Evolutionary conservation across 2,329 filamentous ascomycete genomes (phyloP), one percentile per base, ranked within the genome.

Genomic region (Akanthomyces dipterigenus): DNA sequence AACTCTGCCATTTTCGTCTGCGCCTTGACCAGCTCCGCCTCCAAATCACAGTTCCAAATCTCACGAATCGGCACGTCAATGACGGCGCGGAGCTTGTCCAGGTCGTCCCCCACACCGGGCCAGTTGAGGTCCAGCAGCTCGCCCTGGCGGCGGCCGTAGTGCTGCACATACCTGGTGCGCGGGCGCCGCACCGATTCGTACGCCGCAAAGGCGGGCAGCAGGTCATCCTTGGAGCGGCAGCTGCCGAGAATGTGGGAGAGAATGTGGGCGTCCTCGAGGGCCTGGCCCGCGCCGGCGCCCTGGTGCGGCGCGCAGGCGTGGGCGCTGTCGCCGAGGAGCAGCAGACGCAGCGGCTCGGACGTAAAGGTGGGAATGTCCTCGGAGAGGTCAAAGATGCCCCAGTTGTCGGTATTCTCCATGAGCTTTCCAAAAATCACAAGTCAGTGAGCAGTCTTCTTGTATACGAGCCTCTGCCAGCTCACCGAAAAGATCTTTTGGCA

Each of bases 291-390:
- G 20, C 61, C 63, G 16, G 63, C 63, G 34, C 59, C 63, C 22
- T 62, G 63, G 40, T 62, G 60, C 20, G 63, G 63, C n/a, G 60
- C 60, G 20, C 59, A 64, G 36, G 63, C 63, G 38, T 64, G 63
- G n/a, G 63, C 63, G 24, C 56, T 62, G 45, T 64, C 63, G n/a
- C 63, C 63, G 16, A 64, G 49, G n/a, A 64, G 60, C 2, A 62
- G 31, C 12, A 62, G 55, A 14, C 55, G 61, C 4, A 62, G 61
- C 9, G 55, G 49, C 40, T 40, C 26, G 1, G 61, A 54, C 2
- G 55, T 55, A 12, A 62, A 62, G 6, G 55, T 59, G 12, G 55
- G 50, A 55, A 62, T 62, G 8, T 62, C 61, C 3, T 38, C 22
- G 2, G 61, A 62, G 24, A 62, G 61, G 20, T 62, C 61, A 45